Conservation (phyloP, 805 yeast species). For the Barnettozyma populi region DNA sequence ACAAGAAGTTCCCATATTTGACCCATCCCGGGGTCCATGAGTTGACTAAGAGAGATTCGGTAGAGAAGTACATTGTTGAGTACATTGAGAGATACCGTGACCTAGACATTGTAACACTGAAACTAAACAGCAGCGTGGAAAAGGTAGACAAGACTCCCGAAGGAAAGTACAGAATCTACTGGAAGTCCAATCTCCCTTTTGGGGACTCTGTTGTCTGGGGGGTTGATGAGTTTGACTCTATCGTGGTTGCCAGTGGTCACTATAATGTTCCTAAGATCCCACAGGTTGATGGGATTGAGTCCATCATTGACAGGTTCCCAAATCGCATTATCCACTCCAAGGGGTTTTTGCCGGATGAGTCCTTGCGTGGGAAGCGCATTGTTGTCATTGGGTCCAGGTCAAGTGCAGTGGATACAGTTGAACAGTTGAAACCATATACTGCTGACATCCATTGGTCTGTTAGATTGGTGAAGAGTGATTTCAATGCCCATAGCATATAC, state of each 20-base stretch:
- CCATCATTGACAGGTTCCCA: not conserved
- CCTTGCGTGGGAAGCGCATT: not conserved
- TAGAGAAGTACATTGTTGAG: not conserved
- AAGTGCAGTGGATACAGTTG: not conserved
- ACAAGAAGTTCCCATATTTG: conserved; percentile 1
- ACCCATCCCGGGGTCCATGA: not conserved
- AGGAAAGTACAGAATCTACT: not conserved
- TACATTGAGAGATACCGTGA: not conserved
- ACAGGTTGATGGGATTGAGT: not conserved
- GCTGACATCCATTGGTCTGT: not conserved
- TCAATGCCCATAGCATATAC: not conserved
- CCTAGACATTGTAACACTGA: not conserved
- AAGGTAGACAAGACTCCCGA: not conserved
- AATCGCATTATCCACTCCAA: not conserved
- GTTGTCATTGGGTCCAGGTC: not conserved
- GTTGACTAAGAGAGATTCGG: not conserved
- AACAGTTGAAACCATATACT: not conserved
- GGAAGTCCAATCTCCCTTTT: not conserved
- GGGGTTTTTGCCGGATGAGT: not conserved
- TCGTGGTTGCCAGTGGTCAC: not conserved
- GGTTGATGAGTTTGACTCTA: not conserved
- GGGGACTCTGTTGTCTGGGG: not conserved
- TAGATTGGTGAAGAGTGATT: not conserved
- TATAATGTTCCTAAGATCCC: not conserved
- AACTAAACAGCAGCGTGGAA: not conserved